phyloP scores from a whole-genome alignment of 768 basidiomycete genomes.

The Kwoniella newhampshirensis region DNA sequence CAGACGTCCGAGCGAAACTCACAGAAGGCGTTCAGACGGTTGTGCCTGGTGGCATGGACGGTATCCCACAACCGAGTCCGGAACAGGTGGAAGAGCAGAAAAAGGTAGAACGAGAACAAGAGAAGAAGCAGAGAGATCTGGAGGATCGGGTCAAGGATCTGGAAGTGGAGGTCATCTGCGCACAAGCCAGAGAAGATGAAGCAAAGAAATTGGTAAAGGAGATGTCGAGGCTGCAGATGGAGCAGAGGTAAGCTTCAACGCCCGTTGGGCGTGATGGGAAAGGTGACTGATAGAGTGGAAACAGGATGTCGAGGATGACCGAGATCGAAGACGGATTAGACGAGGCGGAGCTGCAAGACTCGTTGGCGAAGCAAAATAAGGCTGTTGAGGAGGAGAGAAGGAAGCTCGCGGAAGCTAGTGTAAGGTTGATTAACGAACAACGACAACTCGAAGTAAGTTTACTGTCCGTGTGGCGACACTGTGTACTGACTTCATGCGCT shows the following conservation, averaged over 20 bases:
- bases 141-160: slow-evolving; percentile 48
- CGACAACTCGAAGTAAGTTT: slow-evolving; percentile 44
- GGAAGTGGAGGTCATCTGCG: slow-evolving; percentile 41
- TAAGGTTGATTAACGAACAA: slow-evolving; percentile 34
- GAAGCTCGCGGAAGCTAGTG: slow-evolving; percentile 27
- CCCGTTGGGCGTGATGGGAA: neutral
- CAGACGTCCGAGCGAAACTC: slow-evolving; percentile 26
- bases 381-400: slow-evolving; percentile 32
- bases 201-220: slow-evolving; percentile 38
- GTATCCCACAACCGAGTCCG: neutral
- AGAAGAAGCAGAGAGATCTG: slow-evolving; percentile 34
- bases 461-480: neutral
- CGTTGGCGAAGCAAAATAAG: slow-evolving; percentile 17
- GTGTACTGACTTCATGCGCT: neutral
- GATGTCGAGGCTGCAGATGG: slow-evolving; percentile 24
- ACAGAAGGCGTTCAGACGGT: slow-evolving; percentile 5
- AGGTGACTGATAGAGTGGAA: neutral
- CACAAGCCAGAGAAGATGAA: slow-evolving; percentile 40
- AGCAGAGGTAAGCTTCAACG: slow-evolving; percentile 16
- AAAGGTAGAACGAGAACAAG: slow-evolving; percentile 33
- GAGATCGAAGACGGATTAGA: slow-evolving; percentile 12
- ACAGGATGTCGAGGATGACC: slow-evolving; percentile 9
- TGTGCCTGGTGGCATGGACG: neutral
- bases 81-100: slow-evolving; percentile 40
- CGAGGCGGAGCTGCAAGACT: slow-evolving; percentile 14